Percentiles rank a stretch among this genome's conserved stretches.
Evolutionary conservation across 106 monocot species (phyloP).

Genomic region (Amphibolis antarctica): DNA sequence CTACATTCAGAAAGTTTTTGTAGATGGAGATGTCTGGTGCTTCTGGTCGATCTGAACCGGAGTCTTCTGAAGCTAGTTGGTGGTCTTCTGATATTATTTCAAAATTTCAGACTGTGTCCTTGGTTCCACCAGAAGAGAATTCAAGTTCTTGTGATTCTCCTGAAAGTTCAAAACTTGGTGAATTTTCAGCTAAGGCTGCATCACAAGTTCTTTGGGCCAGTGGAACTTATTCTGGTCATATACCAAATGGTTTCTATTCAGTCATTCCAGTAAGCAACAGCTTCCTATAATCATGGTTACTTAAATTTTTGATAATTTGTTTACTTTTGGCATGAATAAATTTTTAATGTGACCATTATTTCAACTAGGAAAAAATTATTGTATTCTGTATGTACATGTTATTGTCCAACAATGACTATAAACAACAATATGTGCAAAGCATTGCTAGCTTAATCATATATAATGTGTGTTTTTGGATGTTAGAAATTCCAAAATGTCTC

Average conservation of each 20-base stretch:
- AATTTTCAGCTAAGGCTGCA: constrained; percentile 32
- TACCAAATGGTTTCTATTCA: constrained; percentile 98
- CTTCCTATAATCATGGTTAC: not conserved
- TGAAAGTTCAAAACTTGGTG: constrained; percentile 21
- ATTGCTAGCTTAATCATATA: too few species aligned
- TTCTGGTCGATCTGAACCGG: constrained; percentile 33
- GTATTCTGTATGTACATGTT: too few species aligned
- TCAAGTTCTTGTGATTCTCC: constrained; percentile 12
- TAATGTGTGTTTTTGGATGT: too few species aligned
- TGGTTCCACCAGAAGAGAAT: constrained; percentile 26
- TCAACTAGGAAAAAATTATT: too few species aligned
- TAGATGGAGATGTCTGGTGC: constrained; percentile 52
- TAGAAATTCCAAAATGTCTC: too few species aligned
- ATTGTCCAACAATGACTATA: too few species aligned
- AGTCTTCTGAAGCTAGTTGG: constrained; percentile 30
- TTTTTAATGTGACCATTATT: too few species aligned
- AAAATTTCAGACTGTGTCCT: constrained; percentile 42
- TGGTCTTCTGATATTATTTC: constrained; percentile 48
- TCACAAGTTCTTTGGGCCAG: constrained; percentile 84
- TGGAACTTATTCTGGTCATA: constrained; percentile 50
- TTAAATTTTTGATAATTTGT: too few species aligned
- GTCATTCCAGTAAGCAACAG: constrained; percentile 64
- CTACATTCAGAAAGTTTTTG: constrained; percentile 7
- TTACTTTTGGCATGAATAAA: too few species aligned
- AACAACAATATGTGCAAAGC: too few species aligned